These are phyloP conservation scores for Gonapodya prolifera DNA, from an alignment of 192 early-diverging fungal species.

Conservation along the genomic window DNA sequence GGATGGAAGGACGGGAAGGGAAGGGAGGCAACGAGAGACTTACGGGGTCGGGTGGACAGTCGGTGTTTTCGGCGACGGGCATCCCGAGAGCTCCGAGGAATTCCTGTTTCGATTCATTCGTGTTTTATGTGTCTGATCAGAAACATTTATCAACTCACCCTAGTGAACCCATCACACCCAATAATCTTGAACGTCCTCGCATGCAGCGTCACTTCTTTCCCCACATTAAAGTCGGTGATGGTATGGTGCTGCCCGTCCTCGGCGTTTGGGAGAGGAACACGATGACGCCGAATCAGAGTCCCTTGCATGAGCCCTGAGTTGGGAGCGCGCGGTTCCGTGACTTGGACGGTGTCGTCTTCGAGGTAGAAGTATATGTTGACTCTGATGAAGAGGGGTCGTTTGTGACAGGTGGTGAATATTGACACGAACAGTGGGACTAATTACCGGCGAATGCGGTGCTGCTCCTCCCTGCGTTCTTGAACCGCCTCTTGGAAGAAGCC, in stretches of 20 bases:
- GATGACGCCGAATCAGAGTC: conserved; percentile 3
- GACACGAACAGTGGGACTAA: neutral
- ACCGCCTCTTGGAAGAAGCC: conserved; percentile 10
- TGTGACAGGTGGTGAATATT: neutral
- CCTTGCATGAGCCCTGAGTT: conserved; percentile 9
- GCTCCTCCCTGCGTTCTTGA: conserved; percentile 11
- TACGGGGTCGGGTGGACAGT: conserved; percentile 8
- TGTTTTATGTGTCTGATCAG: no score
- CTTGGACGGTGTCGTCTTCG: conserved; percentile 10
- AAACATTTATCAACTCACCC: no score
- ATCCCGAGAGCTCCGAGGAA: conserved; percentile 6
- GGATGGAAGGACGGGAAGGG: no score
- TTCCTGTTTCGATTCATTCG: neutral
- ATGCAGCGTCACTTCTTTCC: conserved; percentile 9
- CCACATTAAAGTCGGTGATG: conserved; percentile 6
- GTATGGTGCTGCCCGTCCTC: conserved; percentile 4
- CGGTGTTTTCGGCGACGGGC: conserved; percentile 5
- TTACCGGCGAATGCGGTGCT: conserved; percentile 10
- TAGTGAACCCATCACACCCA: conserved; percentile 10
- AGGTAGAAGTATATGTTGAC: conserved; percentile 12
- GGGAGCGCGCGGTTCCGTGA: conserved; percentile 6
- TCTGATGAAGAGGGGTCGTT: neutral
- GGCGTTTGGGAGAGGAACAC: conserved; percentile 1
- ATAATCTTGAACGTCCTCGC: conserved; percentile 7
- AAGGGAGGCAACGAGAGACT: no score